phyloP scores from a whole-genome alignment of 306 rosid genomes.

The Gleditsia sinensis region DNA sequence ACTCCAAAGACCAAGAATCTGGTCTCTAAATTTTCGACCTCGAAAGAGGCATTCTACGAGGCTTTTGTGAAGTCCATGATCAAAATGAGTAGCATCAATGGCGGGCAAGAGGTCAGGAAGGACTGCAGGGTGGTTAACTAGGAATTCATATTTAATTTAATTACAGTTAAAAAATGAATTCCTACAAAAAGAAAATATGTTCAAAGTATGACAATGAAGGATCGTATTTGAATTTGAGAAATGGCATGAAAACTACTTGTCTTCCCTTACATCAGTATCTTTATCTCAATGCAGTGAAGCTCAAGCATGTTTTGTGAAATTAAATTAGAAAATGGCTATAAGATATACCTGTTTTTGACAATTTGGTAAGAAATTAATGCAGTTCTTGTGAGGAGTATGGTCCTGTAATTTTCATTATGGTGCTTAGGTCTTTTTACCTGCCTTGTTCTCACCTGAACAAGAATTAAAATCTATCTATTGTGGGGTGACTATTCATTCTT shows the following conservation, averaged over 20 bases:
- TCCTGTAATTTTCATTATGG: background rate
- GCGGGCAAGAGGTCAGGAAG: constrained; percentile 69
- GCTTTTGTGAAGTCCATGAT: constrained; percentile 78
- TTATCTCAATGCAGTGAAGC: constrained; percentile 16
- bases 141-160: constrained; percentile 39
- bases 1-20: constrained; percentile 49
- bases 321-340: background rate
- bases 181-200: background rate
- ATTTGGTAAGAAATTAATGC: background rate
- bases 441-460: background rate
- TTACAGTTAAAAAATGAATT: constrained; percentile 25
- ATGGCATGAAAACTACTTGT: constrained; percentile 5
- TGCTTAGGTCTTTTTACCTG: background rate
- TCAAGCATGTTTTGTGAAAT: constrained; percentile 27
- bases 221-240: constrained; percentile 10
- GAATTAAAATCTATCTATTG: background rate
- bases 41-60: constrained; percentile 46
- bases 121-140: constrained; percentile 60
- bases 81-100: constrained; percentile 67
- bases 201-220: constrained; percentile 5
- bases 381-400: background rate
- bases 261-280: constrained; percentile 9
- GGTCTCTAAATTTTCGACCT: constrained; percentile 60
- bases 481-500: too few species aligned
- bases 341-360: background rate